Base-by-base conservation (phyloP, 495 filamentous ascomycete genomes). In the Penicillium dipodomyicola region DNA sequence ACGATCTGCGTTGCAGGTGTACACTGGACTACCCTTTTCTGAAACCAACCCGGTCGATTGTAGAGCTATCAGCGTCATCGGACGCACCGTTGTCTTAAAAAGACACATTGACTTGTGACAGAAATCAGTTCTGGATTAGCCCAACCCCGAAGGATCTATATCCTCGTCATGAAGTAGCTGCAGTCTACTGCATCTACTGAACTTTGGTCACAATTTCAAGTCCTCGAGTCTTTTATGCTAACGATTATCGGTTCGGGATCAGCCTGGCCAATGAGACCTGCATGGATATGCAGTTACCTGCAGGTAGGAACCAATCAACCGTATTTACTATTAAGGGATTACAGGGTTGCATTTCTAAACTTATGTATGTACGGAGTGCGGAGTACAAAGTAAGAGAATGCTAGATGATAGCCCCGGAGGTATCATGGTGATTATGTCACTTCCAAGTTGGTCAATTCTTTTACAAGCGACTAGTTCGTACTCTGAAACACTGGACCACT, bases 261-360 rank as follows among this genome's bases (percentile, higher is more conserved):
- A 33, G 46, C 25, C n/a, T 9, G 46, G n/a, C 46, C 46, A 49
- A 49, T 49, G 29, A 19, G 44, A 46, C 44, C 14, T 46, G 6
- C 20, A 23, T 23, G 25, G 14, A n/a, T 4, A 15, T 27, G 43
- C 43, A 15, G 14, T 3, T 10, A 20, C 1, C 3, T 30, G 29
- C 27, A 30, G 14, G 10, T 32, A 32, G 11, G 3, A 29, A 8
- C 10, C 23, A 15, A 23, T 8, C 23, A 14, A 5, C 5, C 12
- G 29, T 17, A 30, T 33, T 22, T 9, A 48, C 8, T 9, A 9
- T 7, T 20, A 32, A 30, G 33, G 23, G 27, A 19, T 14, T 22
- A 5, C 14, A 20, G 12, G 20, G 41, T 43, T 23, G 5, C 41
- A 22, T 43, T 43, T 20, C 44, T 9, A 15, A 29, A 10, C 12